Conservation (phyloP, 306 rosid genomes). For the Astragalus glycyphyllos region DNA sequence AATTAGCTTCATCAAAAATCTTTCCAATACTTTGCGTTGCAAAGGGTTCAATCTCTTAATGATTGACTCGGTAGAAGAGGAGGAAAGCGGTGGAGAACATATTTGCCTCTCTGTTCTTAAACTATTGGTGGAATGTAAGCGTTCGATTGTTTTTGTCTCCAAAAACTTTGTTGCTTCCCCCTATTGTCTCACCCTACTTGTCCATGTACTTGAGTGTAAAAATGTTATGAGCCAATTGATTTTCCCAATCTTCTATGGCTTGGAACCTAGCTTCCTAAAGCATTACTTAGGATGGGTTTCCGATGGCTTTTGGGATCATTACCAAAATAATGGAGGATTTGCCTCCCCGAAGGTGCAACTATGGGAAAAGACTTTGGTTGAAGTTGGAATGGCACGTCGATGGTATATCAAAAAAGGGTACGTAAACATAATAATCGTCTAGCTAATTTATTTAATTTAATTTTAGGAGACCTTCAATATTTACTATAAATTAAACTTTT, state of each 20-base stretch:
- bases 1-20: background rate
- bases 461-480: too few relatives aligned
- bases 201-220: background rate
- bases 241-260: slow-evolving; percentile 16
- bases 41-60: background rate
- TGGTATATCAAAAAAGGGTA: too few relatives aligned
- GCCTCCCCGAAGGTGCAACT: too few relatives aligned
- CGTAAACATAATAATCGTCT: too few relatives aligned
- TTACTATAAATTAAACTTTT: too few relatives aligned
- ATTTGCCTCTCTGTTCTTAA: background rate
- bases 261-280: background rate
- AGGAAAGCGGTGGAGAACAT: background rate
- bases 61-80: background rate
- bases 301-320: too few relatives aligned
- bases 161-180: background rate
- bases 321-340: too few relatives aligned
- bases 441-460: too few relatives aligned
- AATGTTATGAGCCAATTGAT: too few relatives aligned
- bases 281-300: too few relatives aligned
- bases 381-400: too few relatives aligned
- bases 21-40: background rate
- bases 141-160: slow-evolving; percentile 23
- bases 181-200: background rate
- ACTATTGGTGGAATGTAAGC: background rate
- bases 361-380: too few relatives aligned